Evolutionary conservation across 208 protist genomes (phyloP).

Genomic region (Porcisia hertigi): DNA sequence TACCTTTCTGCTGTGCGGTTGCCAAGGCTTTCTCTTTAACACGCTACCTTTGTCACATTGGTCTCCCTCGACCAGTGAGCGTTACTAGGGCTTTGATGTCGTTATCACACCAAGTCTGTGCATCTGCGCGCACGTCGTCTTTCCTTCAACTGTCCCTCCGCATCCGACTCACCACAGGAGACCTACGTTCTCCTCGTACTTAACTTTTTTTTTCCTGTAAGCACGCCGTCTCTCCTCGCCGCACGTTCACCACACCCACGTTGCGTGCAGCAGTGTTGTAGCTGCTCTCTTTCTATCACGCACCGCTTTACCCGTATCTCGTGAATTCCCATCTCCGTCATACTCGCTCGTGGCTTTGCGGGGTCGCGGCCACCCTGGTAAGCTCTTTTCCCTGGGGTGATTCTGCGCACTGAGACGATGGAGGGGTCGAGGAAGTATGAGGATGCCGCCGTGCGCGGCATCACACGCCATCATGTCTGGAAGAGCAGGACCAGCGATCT

Average conservation of each 20-base stretch:
- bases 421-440: constrained; percentile 26
- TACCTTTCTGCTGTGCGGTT: background rate
- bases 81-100: background rate
- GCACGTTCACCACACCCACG: constrained; percentile 3
- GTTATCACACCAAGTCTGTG: background rate
- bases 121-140: background rate
- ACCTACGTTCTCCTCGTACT: constrained; percentile 6
- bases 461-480: constrained; percentile 61
- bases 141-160: background rate
- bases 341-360: background rate
- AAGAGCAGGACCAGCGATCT: constrained; percentile 57
- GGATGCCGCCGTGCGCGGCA: constrained; percentile 16
- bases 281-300: background rate
- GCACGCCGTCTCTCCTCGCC: background rate
- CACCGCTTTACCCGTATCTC: background rate
- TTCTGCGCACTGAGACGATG: constrained; percentile 10
- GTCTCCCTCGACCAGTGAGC: background rate
- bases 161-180: background rate
- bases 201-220: background rate
- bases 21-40: background rate
- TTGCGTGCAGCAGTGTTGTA: background rate
- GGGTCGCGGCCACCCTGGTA: background rate
- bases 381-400: background rate
- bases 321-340: background rate
- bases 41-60: background rate